Conservation (phyloP, 495 filamentous ascomycete genomes). For the Achaetomiella virescens region DNA sequence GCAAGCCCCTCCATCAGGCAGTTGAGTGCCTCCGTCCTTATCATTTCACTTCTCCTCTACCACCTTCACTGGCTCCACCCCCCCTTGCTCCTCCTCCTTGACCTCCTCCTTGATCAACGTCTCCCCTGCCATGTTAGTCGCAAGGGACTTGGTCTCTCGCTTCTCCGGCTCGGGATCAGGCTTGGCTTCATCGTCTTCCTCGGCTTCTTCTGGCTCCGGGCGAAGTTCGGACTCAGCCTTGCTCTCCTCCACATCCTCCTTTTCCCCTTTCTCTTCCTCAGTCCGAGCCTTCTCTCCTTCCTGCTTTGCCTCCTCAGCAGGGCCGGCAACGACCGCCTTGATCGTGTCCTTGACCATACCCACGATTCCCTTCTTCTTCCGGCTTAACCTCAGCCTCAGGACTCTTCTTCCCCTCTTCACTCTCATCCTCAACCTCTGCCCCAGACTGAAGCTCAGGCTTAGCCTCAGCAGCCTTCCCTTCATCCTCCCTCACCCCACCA, state of each 20-base stretch:
- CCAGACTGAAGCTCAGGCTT: constrained; percentile 6
- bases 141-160: constrained; percentile 34
- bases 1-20: no score
- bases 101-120: constrained; percentile 38
- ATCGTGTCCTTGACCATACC: background rate
- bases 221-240: constrained; percentile 25
- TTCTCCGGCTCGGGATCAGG: background rate
- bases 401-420: constrained; percentile 25
- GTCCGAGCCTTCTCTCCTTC: constrained; percentile 8
- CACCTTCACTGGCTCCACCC: constrained; percentile 32
- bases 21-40: no score
- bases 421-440: constrained; percentile 33
- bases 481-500: constrained; percentile 21
- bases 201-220: constrained; percentile 16
- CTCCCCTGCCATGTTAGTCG: constrained; percentile 54
- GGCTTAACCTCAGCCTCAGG: constrained; percentile 14
- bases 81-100: constrained; percentile 27
- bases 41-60: constrained; percentile 23
- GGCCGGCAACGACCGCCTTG: background rate
- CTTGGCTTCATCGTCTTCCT: constrained; percentile 6
- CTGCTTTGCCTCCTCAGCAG: constrained; percentile 17
- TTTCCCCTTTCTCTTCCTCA: constrained; percentile 18
- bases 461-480: background rate
- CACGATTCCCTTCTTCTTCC: constrained; percentile 1
- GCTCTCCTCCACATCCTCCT: constrained; percentile 14